Conservation (phyloP, 176 grass and related monocot species). For the Juncus effusus region DNA sequence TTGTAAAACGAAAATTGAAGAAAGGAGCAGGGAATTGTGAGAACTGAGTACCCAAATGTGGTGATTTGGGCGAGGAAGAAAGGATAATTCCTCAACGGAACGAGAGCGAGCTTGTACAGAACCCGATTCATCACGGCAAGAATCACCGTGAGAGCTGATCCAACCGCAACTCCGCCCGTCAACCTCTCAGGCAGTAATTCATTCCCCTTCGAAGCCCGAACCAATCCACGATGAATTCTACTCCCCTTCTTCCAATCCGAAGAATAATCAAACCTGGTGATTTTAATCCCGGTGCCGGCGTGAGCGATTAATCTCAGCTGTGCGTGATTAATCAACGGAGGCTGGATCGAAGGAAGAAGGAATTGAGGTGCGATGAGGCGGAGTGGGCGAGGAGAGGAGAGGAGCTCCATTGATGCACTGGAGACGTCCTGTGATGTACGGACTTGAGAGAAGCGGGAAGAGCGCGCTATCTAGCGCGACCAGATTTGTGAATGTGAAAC, state of each 20-base stretch:
- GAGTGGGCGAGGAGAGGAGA: neutral
- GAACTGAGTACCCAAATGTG: constrained; percentile 61
- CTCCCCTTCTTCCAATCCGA: neutral
- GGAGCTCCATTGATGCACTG: constrained; percentile 10
- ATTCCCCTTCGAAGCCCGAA: constrained; percentile 1
- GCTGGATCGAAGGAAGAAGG: neutral
- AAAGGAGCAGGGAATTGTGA: neutral
- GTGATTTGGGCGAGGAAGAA: constrained; percentile 84
- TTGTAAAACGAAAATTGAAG: neutral
- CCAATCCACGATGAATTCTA: neutral
- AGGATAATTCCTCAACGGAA: constrained; percentile 76
- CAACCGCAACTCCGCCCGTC: constrained; percentile 37
- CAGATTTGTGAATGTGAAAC: no score
- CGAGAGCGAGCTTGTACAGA: constrained; percentile 93
- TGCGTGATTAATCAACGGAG: neutral
- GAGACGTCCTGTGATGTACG: neutral
- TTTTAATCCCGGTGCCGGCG: neutral
- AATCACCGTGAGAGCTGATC: constrained; percentile 40
- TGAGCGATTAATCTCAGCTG: neutral
- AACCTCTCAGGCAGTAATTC: neutral
- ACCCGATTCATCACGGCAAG: constrained; percentile 83
- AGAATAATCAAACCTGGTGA: neutral
- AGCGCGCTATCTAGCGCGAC: no score
- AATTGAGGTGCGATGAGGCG: neutral
- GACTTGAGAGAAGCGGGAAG: no score